Evolutionary conservation across 1,284 basidiomycete genomes (phyloP).

Genomic region (Leccinum pallidistipes): DNA sequence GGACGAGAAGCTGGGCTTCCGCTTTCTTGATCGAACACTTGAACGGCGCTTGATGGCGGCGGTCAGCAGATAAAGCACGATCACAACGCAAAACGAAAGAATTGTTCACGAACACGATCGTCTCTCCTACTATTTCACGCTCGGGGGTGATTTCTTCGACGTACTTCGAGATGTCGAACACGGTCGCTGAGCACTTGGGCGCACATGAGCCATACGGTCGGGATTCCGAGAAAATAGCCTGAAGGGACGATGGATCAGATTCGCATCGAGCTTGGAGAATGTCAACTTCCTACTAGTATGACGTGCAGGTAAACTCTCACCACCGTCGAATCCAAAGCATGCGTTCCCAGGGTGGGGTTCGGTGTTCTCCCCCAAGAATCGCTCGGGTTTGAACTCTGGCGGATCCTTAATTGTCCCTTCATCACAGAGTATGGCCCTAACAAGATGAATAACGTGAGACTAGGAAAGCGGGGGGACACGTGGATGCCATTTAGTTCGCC

Average conservation of each 20-base stretch:
- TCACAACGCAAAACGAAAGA: background rate
- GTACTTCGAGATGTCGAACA: conserved; percentile 19
- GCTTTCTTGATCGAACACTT: conserved; percentile 48
- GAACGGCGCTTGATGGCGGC: conserved; percentile 51
- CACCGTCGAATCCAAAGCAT: conserved; percentile 55
- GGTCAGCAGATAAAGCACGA: background rate
- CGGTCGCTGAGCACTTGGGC: conserved; percentile 14
- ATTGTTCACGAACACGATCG: conserved; percentile 13
- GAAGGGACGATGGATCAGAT: background rate
- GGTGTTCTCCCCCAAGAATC: conserved; percentile 28
- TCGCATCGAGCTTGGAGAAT: background rate
- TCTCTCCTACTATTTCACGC: conserved; percentile 16
- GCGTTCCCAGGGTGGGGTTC: conserved; percentile 51
- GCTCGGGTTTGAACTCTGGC: conserved; percentile 20
- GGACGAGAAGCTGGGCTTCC: conserved; percentile 46
- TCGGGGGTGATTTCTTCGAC: conserved; percentile 24
- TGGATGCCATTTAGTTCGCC: conserved; percentile 4
- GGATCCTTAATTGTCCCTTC: conserved; percentile 12
- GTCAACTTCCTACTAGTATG: background rate
- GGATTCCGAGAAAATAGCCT: conserved; percentile 21
- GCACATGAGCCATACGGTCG: conserved; percentile 18
- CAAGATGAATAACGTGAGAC: background rate
- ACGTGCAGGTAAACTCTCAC: conserved; percentile 30
- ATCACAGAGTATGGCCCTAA: conserved; percentile 18
- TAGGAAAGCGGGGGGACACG: background rate